phyloP scores from a whole-genome alignment of 2,329 filamentous ascomycete genomes.

The Aureobasidium melanogenum region DNA sequence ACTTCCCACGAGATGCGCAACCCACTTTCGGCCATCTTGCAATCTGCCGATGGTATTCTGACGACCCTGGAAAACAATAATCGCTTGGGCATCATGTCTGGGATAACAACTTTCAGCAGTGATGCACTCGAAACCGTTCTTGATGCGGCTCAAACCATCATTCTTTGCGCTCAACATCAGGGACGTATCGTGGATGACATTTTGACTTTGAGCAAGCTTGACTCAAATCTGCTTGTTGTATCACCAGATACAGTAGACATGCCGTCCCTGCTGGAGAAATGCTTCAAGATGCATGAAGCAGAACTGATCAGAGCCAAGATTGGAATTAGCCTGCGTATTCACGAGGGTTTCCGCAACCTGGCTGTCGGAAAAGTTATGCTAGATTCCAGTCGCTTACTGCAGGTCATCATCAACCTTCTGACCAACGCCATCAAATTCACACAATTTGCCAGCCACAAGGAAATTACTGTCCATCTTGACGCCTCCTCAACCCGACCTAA shows the following conservation, averaged over 20 bases:
- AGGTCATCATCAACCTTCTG: constrained; percentile 35
- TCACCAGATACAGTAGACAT: constrained; percentile 32
- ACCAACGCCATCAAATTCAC: constrained; percentile 42
- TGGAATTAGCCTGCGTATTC: constrained; percentile 22
- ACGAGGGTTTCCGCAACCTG: constrained; percentile 28
- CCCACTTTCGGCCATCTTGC: constrained; percentile 35
- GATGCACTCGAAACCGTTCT: constrained; percentile 10
- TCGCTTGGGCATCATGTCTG: neutral
- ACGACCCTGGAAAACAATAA: constrained; percentile 21
- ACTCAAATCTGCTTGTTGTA: constrained; percentile 27
- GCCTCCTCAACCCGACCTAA: constrained; percentile 26
- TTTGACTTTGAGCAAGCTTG: constrained; percentile 26
- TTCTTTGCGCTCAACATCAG: constrained; percentile 22
- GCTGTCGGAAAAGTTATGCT: constrained; percentile 30
- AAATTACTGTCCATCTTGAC: constrained; percentile 31
- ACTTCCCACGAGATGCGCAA: constrained; percentile 33
- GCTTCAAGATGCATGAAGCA: constrained; percentile 30
- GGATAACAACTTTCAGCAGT: neutral
- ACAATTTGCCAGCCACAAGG: constrained; percentile 25
- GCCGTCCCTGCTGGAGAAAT: constrained; percentile 26
- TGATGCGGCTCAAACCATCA: constrained; percentile 18
- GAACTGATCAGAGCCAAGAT: constrained; percentile 29
- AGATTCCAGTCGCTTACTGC: constrained; percentile 35
- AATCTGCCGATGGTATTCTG: constrained; percentile 36
- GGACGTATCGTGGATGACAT: constrained; percentile 37